Conservation (phyloP, 192 early-diverging fungal genomes). For the Coemansia sp. region DNA sequence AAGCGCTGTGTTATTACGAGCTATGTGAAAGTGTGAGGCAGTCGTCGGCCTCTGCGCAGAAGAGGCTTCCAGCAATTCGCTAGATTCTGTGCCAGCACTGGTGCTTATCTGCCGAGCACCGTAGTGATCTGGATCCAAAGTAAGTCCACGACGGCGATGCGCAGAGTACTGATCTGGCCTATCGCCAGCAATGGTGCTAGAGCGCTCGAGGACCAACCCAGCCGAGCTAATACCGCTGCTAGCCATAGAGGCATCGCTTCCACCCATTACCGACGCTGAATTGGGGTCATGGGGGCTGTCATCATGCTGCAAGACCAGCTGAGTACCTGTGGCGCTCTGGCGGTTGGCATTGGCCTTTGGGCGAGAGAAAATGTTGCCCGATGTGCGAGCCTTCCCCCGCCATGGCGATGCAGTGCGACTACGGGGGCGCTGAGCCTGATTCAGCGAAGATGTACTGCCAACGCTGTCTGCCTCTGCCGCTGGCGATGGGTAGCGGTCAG, state of each 20-base stretch:
- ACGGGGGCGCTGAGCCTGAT: slow-evolving; percentile 17
- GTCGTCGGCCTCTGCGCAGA: slow-evolving; percentile 15
- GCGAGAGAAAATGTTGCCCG: slow-evolving; percentile 37
- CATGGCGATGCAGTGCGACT: slow-evolving; percentile 44
- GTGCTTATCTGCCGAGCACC: slow-evolving; percentile 13
- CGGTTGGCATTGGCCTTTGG: slow-evolving; percentile 16
- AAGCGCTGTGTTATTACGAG: slow-evolving; percentile 29
- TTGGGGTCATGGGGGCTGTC: background rate
- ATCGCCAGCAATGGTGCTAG: slow-evolving; percentile 6
- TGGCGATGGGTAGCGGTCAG: slow-evolving; percentile 3
- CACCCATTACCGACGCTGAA: background rate
- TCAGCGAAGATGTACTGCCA: background rate
- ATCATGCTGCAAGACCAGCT: slow-evolving; percentile 1
- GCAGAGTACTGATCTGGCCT: background rate
- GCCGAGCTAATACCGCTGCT: slow-evolving; percentile 32
- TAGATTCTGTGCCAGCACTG: background rate
- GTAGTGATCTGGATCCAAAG: slow-evolving; percentile 43
- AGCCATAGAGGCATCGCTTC: background rate
- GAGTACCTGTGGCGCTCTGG: slow-evolving; percentile 12
- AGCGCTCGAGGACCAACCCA: slow-evolving; percentile 30
- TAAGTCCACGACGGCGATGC: slow-evolving; percentile 43
- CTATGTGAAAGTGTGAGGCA: slow-evolving; percentile 37
- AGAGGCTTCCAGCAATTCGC: background rate
- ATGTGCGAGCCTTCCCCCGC: slow-evolving; percentile 34
- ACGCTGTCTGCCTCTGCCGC: background rate